phyloP scores from a whole-genome alignment of 176 grass and related monocot genomes.

The Triticum monococcum region DNA sequence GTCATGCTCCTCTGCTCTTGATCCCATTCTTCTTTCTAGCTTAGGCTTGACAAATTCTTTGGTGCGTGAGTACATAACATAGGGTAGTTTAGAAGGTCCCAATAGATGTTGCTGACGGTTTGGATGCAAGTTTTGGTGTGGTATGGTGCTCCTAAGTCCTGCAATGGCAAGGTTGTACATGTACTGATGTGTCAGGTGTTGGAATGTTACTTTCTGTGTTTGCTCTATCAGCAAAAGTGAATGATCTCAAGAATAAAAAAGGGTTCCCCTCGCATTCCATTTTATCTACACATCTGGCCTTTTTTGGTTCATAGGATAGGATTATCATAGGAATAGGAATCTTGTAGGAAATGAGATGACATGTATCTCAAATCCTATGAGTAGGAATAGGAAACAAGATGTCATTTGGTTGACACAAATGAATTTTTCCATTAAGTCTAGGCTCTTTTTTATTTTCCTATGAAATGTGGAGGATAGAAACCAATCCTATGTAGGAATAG shows the following conservation, averaged over 20 bases:
- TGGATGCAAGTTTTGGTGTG: background rate
- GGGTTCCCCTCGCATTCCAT: background rate
- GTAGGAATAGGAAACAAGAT: no score
- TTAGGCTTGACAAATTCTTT: slow-evolving; percentile 32
- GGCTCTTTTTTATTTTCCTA: no score
- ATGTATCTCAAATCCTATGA: no score
- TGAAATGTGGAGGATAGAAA: no score
- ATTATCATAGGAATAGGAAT: no score
- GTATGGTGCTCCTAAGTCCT: slow-evolving; percentile 40
- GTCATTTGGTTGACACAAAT: no score
- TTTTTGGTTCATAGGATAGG: no score
- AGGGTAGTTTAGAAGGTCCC: background rate
- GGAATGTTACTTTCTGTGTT: background rate
- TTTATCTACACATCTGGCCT: background rate
- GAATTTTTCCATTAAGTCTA: no score
- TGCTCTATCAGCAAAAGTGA: background rate
- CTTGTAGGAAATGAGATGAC: no score
- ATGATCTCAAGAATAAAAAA: background rate
- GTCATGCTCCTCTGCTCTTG: background rate
- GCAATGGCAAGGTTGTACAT: slow-evolving; percentile 41
- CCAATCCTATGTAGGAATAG: no score
- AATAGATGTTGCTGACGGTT: background rate
- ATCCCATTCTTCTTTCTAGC: slow-evolving; percentile 5
- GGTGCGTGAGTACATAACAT: slow-evolving; percentile 12
- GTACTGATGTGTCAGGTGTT: background rate